Evolutionary conservation across 331 rosid species (phyloP).

Genomic region (Acacia pycnantha): DNA sequence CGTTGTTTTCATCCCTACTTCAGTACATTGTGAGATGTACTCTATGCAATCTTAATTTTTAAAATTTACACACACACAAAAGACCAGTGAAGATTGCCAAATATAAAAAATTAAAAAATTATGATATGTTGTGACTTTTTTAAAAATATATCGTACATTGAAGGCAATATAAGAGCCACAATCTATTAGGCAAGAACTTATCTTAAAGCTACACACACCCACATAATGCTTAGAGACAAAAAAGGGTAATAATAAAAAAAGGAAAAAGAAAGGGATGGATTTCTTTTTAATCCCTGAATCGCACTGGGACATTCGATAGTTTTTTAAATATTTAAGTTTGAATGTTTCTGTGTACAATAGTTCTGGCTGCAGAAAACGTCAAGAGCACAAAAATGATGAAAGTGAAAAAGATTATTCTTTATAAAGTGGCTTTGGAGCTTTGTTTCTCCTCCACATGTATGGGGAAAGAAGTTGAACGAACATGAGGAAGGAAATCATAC

Average conservation of each 20-base stretch:
- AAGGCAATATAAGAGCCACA: neutral
- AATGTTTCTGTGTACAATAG: neutral
- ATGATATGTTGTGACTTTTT: neutral
- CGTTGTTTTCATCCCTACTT: neutral
- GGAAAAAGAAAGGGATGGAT: neutral
- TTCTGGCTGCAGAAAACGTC: neutral
- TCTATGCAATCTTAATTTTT: neutral
- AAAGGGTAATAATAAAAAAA: neutral
- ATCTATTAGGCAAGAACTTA: neutral
- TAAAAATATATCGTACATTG: neutral
- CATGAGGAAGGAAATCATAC: neutral
- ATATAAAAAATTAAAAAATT: neutral
- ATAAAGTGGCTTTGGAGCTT: slow-evolving; percentile 35
- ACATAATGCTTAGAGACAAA: neutral
- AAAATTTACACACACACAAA: no score
- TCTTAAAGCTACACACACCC: neutral
- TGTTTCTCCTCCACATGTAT: slow-evolving; percentile 9
- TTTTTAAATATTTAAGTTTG: neutral
- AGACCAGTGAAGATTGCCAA: neutral
- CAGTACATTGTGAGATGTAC: neutral
- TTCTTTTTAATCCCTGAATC: neutral
- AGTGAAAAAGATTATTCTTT: neutral
- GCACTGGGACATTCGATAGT: neutral
- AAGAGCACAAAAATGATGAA: slow-evolving; percentile 12
- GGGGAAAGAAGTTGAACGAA: neutral